Percentiles rank a stretch among this genome's conserved stretches.
Conservation (phyloP, 257 asterid genomes). For the Thymus mandschuricus region DNA sequence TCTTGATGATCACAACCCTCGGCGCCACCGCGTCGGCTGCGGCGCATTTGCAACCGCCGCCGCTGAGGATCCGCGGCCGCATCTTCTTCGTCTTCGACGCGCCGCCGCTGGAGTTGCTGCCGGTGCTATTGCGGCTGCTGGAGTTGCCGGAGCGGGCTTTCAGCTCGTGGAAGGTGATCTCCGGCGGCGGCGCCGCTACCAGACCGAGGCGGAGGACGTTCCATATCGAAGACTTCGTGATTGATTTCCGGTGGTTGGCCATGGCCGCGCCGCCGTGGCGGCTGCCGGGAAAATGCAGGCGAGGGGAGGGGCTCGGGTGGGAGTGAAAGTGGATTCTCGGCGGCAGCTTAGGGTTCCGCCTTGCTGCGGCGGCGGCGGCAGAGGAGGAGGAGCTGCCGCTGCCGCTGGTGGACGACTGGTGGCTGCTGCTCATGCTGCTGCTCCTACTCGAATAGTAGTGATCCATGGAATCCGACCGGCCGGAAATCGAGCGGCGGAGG, state of each 20-base stretch:
- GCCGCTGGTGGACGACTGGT: slow-evolving; percentile 59
- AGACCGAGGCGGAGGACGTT: slow-evolving; percentile 63
- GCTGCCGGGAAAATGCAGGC: slow-evolving; percentile 40
- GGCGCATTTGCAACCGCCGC: slow-evolving; percentile 70
- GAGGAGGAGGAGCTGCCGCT: slow-evolving; percentile 33
- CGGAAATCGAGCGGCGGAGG: slow-evolving; percentile 32
- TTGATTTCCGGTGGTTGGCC: not conserved
- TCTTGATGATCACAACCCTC: slow-evolving; percentile 35
- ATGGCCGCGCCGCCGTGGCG: slow-evolving; percentile 12
- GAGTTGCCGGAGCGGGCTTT: slow-evolving; percentile 41
- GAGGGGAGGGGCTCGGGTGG: slow-evolving; percentile 91
- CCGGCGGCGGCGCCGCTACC: slow-evolving; percentile 65
- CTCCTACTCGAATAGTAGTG: slow-evolving; percentile 56
- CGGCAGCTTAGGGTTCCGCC: slow-evolving; percentile 33
- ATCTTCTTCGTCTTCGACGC: slow-evolving; percentile 40
- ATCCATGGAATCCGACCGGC: slow-evolving; percentile 65
- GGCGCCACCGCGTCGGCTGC: slow-evolving; percentile 44
- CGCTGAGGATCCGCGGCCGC: slow-evolving; percentile 36
- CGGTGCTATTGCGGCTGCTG: slow-evolving; percentile 59
- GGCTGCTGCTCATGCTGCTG: slow-evolving; percentile 69
- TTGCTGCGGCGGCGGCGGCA: not conserved
- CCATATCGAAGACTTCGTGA: slow-evolving; percentile 38
- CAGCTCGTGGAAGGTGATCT: slow-evolving; percentile 59
- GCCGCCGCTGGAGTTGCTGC: slow-evolving; percentile 38
- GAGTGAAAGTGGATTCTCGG: slow-evolving; percentile 65